Conservation (phyloP, 176 grass and related monocot genomes). For the Pontederia paniculata region DNA sequence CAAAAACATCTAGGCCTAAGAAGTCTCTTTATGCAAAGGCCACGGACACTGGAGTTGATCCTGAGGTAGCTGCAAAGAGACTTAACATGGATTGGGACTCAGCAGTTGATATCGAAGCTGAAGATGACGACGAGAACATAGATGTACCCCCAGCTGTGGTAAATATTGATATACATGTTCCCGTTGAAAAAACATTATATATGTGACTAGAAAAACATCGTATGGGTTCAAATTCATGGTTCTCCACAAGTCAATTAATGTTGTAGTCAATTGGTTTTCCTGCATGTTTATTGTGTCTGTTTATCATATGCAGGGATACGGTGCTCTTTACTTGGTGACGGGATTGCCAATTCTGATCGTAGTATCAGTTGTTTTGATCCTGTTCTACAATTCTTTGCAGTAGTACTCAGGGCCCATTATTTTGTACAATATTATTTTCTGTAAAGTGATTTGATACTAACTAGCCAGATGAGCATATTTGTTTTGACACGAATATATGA, state of each 20-base stretch:
- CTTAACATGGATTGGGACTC: slow-evolving; percentile 89
- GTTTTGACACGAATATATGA: no score
- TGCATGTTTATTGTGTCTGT: slow-evolving; percentile 1
- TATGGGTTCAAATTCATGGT: no score
- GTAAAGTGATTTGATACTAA: slow-evolving; percentile 1
- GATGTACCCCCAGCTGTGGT: slow-evolving; percentile 86
- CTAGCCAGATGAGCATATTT: neutral
- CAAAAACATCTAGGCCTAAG: slow-evolving; percentile 44
- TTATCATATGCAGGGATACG: slow-evolving; percentile 58
- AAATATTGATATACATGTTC: slow-evolving; percentile 6
- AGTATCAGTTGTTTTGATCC: slow-evolving; percentile 72
- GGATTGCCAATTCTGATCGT: slow-evolving; percentile 73
- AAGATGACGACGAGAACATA: slow-evolving; percentile 39
- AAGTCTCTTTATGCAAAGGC: slow-evolving; percentile 85
- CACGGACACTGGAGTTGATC: slow-evolving; percentile 89
- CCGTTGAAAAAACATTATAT: no score
- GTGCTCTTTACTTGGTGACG: slow-evolving; percentile 83
- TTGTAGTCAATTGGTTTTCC: slow-evolving; percentile 3
- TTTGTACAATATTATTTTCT: slow-evolving; percentile 1
- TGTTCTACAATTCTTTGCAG: slow-evolving; percentile 95
- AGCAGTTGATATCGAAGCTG: slow-evolving; percentile 60
- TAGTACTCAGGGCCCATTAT: slow-evolving; percentile 21
- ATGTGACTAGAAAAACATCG: no score
- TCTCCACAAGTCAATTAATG: no score
- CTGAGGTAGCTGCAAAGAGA: slow-evolving; percentile 61